Evolutionary conservation across 1,284 basidiomycete genomes (phyloP), one percentile per base, ranked within the genome.

Genomic region (Ganoderma resinaceum): DNA sequence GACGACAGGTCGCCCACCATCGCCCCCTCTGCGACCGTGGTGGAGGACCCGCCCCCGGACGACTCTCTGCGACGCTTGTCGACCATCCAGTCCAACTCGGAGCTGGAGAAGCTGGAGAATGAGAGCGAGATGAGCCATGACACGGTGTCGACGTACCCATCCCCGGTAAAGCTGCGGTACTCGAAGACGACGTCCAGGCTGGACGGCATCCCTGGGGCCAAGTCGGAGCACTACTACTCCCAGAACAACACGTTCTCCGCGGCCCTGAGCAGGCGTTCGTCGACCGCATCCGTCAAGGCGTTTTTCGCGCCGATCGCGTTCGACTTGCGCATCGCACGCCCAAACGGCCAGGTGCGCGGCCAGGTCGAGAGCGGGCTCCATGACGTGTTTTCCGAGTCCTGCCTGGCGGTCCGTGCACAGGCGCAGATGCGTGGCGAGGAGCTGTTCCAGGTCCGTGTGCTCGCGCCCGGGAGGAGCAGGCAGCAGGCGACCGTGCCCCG

Each of bases 361-460:
- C 85, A 87, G 61, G 87, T 92, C 42, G 92, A 94, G 72, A 85
- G 87, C 58, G 88, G 86, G 16, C 80, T 94, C 23, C 83, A 85
- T 62, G 92, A 94, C 71, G 87, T 94, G 61, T 86, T 89, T 71
- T 92, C 92, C 14, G 85, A 89, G 68, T 81, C 83, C 23, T 89
- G 90, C 69, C 76, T 89, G 49, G 84, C 83, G 11, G 89, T 89
- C n/a, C 57, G 90, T 85, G 55, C 84, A 42, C 84, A 89, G 63
- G 89, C 90, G 6, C 85, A 83, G 67, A 83, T 84, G 63, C 87
- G 84, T 68, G 89, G 89, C 65, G 87, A 89, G 73, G 86, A 87
- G 67, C 81, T 93, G 52, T 91, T 91, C 75, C 87, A 86, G 71
- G 81, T 84, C 11, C 85, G 88, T 23, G 2, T 38, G 11, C 68